Conservation (phyloP, 1,139 yeast genomes). For the Casaregolazyma lundiana region DNA sequence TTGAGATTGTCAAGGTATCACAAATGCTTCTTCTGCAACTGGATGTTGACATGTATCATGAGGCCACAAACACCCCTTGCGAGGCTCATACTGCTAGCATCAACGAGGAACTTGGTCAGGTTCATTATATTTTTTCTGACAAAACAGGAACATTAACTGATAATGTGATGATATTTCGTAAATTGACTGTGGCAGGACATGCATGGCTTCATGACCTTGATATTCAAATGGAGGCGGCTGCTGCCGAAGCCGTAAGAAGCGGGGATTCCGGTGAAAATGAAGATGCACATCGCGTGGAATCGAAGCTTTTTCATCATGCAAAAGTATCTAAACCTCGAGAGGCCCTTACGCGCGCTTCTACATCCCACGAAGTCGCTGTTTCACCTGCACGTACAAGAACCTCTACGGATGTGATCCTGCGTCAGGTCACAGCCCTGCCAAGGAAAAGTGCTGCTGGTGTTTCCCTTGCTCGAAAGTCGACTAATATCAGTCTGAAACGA, state of each 20-base stretch:
- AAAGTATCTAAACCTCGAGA: constrained; percentile 5
- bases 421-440: constrained; percentile 34
- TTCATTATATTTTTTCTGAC: constrained; percentile 88
- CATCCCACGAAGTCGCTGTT: constrained; percentile 12
- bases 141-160: constrained; percentile 92
- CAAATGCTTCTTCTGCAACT: constrained; percentile 77
- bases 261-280: neutral
- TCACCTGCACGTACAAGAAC: constrained; percentile 18
- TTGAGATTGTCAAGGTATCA: constrained; percentile 89
- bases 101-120: constrained; percentile 95
- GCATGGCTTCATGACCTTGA: constrained; percentile 86
- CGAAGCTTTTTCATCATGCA: constrained; percentile 6
- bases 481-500: constrained; percentile 20
- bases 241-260: constrained; percentile 12
- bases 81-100: constrained; percentile 95
- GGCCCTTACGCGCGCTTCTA: constrained; percentile 9
- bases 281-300: constrained; percentile 4
- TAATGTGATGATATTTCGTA: constrained; percentile 35
- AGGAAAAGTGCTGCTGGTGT: constrained; percentile 25
- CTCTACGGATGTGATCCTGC: constrained; percentile 29
- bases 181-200: constrained; percentile 58
- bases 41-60: constrained; percentile 94
- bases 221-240: constrained; percentile 33
- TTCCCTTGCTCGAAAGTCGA: constrained; percentile 5
- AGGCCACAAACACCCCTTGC: constrained; percentile 80